phyloP scores from a whole-genome alignment of 1,284 basidiomycete species.

The Trichosporon asahii region DNA sequence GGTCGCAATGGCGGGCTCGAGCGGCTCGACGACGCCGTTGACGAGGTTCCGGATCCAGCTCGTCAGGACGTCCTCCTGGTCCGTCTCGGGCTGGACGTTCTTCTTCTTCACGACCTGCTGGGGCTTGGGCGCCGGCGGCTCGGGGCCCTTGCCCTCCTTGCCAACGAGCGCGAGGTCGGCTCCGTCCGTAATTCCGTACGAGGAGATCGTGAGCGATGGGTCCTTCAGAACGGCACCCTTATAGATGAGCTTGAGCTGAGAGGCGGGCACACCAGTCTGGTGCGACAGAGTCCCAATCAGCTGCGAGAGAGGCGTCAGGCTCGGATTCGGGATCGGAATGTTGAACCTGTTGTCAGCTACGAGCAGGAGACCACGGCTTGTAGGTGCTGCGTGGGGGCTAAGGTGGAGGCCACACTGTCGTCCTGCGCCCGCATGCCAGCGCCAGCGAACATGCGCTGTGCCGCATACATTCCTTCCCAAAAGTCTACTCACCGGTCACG shows the following conservation, averaged over 20 bases:
- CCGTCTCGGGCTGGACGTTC: constrained; percentile 49
- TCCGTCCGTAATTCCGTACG: constrained; percentile 49
- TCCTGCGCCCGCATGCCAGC: background rate
- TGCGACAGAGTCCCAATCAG: constrained; percentile 46
- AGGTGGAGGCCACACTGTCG: background rate
- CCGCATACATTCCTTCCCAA: background rate
- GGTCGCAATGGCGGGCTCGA: constrained; percentile 35
- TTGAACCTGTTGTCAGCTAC: constrained; percentile 43
- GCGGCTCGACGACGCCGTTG: constrained; percentile 33
- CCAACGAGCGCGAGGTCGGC: constrained; percentile 47
- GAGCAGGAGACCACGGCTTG: too few species aligned
- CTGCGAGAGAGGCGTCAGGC: constrained; percentile 43
- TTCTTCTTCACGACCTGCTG: constrained; percentile 38
- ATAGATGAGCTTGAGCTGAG: constrained; percentile 49
- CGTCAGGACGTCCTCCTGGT: constrained; percentile 42
- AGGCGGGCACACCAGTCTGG: constrained; percentile 42
- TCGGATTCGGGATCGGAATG: constrained; percentile 49
- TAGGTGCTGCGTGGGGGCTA: too few species aligned
- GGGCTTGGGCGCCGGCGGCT: constrained; percentile 17
- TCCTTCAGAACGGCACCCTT: constrained; percentile 53
- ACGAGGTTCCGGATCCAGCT: constrained; percentile 45
- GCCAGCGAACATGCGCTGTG: background rate
- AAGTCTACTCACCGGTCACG: constrained; percentile 37
- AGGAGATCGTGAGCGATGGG: constrained; percentile 44
- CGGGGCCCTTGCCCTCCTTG: constrained; percentile 38